phyloP scores from a whole-genome alignment of 1,284 basidiomycete genomes.

The Peniophora sp. region DNA sequence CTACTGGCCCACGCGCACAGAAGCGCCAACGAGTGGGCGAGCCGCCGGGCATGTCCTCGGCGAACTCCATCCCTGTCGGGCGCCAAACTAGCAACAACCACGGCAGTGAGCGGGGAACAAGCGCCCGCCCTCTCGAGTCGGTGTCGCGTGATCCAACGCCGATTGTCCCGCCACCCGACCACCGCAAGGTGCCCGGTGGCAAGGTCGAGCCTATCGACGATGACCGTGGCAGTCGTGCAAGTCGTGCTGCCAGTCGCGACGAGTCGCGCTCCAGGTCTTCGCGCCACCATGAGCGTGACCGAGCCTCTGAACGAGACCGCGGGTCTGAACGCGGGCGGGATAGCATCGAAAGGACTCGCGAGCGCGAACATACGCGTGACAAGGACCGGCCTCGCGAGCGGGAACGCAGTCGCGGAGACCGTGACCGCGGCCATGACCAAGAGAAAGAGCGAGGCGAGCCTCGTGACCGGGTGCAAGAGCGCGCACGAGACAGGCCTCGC shows the following conservation, averaged over 20 bases:
- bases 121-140: constrained; percentile 18
- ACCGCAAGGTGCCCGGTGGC: constrained; percentile 16
- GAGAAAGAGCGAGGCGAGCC: constrained; percentile 20
- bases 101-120: constrained; percentile 18
- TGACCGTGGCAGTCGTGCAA: constrained; percentile 21
- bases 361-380: constrained; percentile 1
- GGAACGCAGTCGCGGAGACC: constrained; percentile 20
- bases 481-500: constrained; percentile 28
- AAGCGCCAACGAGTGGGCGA: constrained; percentile 37
- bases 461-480: constrained; percentile 19
- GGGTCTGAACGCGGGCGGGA: constrained; percentile 17
- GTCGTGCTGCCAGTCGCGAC: background rate
- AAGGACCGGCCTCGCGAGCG: constrained; percentile 4
- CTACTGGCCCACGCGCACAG: constrained; percentile 69
- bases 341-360: constrained; percentile 25
- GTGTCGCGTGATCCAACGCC: constrained; percentile 34
- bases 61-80: constrained; percentile 34
- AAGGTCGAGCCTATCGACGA: constrained; percentile 46
- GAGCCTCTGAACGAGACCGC: constrained; percentile 26
- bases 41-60: constrained; percentile 50
- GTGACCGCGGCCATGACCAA: constrained; percentile 15
- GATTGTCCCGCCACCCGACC: constrained; percentile 26
- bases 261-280: constrained; percentile 15
- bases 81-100: constrained; percentile 17
- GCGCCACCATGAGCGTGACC: constrained; percentile 14